These are phyloP conservation scores for Nitzschia sp. DNA, from an alignment of 108 stramenopile genomes.

Conservation along the genomic window DNA sequence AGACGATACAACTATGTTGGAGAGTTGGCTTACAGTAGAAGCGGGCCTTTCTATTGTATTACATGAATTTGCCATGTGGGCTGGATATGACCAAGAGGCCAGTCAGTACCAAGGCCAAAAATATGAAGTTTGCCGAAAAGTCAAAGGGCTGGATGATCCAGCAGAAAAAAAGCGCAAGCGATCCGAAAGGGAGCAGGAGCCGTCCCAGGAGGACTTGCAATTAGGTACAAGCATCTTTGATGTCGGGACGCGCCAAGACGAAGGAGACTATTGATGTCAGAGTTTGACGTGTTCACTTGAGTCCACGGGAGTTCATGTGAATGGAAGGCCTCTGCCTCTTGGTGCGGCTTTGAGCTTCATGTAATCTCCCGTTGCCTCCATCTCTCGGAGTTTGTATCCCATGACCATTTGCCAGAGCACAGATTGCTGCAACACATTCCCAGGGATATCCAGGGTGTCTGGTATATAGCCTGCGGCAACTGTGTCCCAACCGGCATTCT, in stretches of 20 bases:
- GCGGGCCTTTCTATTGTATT: conserved; percentile 67
- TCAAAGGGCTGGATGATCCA: conserved; percentile 14
- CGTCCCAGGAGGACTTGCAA: no score
- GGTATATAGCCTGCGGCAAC: no score
- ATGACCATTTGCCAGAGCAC: conserved; percentile 89
- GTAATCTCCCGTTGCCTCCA: conserved; percentile 86
- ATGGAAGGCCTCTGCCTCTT: no score
- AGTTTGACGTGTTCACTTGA: no score
- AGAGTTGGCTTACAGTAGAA: conserved; percentile 55
- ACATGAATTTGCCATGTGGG: conserved; percentile 69
- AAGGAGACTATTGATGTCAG: no score
- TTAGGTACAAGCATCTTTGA: no score
- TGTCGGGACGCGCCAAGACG: no score
- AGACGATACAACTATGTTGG: conserved; percentile 5
- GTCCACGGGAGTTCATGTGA: no score
- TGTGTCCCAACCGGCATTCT: no score
- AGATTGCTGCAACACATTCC: conserved; percentile 80
- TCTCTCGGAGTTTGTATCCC: conserved; percentile 86
- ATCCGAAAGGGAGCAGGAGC: no score
- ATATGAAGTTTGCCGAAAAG: conserved; percentile 35
- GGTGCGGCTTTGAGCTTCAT: conserved; percentile 36
- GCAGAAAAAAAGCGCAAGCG: neutral
- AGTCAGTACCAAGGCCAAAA: conserved; percentile 48
- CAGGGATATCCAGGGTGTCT: conserved; percentile 67
- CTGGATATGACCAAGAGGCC: conserved; percentile 38